A percentile compares a stretch with the other conserved stretches of the same genome.
Evolutionary conservation across 2,329 filamentous ascomycete species (phyloP).

Genomic region (Xylaria sp.): DNA sequence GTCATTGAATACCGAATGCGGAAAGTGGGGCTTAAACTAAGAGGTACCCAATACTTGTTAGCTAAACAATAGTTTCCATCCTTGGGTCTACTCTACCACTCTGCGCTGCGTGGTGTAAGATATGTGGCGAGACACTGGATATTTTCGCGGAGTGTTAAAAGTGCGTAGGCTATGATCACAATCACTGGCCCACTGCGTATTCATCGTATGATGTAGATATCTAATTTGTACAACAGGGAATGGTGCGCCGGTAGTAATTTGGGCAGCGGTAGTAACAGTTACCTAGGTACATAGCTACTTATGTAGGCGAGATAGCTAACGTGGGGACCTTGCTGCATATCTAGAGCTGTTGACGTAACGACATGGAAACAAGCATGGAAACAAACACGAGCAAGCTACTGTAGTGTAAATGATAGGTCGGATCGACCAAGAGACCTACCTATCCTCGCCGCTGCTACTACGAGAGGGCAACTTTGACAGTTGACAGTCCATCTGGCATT

Average conservation of each 20-base stretch:
- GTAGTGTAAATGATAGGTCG: background rate
- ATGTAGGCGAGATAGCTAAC: background rate
- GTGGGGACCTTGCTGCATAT: background rate
- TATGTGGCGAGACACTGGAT: background rate
- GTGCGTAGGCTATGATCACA: background rate
- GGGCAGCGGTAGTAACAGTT: too few relatives aligned
- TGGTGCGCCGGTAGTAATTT: too few relatives aligned
- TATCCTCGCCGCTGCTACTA: background rate
- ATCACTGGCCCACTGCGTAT: background rate
- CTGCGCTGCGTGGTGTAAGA: background rate
- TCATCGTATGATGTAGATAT: too few relatives aligned
- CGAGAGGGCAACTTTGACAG: background rate
- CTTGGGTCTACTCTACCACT: background rate
- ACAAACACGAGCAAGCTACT: background rate
- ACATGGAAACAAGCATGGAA: background rate
- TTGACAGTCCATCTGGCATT: background rate
- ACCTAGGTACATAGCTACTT: too few relatives aligned
- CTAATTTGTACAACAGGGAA: too few relatives aligned
- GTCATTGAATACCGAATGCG: slow-evolving; percentile 18
- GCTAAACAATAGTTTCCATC: background rate
- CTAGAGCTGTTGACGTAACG: background rate
- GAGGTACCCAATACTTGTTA: background rate
- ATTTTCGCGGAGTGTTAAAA: background rate
- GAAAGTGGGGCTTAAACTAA: background rate
- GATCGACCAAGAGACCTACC: background rate